A percentile compares a stretch with the other conserved stretches of the same genome.
These are phyloP conservation scores for Neoscytalidium dimidiatum DNA, from an alignment of 2,329 filamentous ascomycete species.

Conservation along the genomic window DNA sequence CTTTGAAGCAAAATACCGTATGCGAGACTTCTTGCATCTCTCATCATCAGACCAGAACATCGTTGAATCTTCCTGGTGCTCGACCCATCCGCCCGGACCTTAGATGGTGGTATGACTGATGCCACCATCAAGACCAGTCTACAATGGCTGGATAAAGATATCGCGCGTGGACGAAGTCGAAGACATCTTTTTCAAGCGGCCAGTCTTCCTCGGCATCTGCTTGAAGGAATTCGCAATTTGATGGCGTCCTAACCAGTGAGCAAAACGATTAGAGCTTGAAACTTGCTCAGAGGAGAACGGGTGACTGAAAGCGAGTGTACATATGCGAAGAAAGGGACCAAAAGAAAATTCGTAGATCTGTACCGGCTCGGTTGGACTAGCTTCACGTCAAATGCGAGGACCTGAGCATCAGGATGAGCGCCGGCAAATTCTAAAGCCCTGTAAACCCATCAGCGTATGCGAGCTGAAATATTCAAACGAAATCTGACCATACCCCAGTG, in stretches of 20 bases:
- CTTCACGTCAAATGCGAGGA: slow-evolving; percentile 39
- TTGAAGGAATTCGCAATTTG: slow-evolving; percentile 37
- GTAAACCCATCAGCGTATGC: no score
- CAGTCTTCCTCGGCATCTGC: slow-evolving; percentile 52
- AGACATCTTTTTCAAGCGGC: slow-evolving; percentile 49
- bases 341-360: neutral
- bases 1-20: slow-evolving; percentile 1
- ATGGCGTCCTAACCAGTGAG: slow-evolving; percentile 24
- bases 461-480: no score
- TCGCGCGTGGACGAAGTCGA: slow-evolving; percentile 60
- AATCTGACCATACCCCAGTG: slow-evolving; percentile 39
- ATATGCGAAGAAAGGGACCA: neutral
- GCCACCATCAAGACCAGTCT: slow-evolving; percentile 55
- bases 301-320: no score
- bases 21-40: neutral
- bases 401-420: slow-evolving; percentile 34
- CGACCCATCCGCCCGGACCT: slow-evolving; percentile 55
- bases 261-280: no score
- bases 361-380: slow-evolving; percentile 19
- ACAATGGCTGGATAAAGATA: slow-evolving; percentile 56
- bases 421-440: slow-evolving; percentile 38
- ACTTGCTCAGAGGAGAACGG: no score
- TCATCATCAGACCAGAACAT: slow-evolving; percentile 15
- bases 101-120: slow-evolving; percentile 42
- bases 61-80: slow-evolving; percentile 46